Evolutionary conservation across 306 rosid species (phyloP).

Genomic region (Vigna angularis): DNA sequence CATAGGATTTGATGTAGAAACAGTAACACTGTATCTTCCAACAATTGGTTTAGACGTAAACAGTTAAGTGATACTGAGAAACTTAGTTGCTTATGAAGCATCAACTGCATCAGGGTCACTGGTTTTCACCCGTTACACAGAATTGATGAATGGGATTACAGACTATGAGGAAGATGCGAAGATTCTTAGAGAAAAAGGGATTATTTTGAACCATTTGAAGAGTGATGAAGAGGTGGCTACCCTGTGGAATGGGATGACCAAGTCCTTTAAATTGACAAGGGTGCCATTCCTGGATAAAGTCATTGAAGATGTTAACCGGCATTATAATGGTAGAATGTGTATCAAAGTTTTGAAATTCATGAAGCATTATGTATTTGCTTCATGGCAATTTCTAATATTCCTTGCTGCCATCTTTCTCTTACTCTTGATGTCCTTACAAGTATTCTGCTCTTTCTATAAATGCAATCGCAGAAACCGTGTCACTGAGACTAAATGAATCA

Average conservation of each 20-base stretch:
- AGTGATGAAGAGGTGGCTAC: slow-evolving; percentile 75
- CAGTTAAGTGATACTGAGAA: slow-evolving; percentile 67
- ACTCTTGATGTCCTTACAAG: slow-evolving; percentile 60
- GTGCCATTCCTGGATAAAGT: slow-evolving; percentile 80
- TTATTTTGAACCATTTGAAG: slow-evolving; percentile 76
- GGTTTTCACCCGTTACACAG: slow-evolving; percentile 78
- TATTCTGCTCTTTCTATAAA: slow-evolving; percentile 50
- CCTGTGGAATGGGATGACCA: no score
- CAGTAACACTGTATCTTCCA: slow-evolving; percentile 67
- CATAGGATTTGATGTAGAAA: slow-evolving; percentile 60
- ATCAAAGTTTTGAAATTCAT: slow-evolving; percentile 62
- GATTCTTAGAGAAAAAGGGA: slow-evolving; percentile 73
- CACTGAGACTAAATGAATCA: slow-evolving; percentile 20
- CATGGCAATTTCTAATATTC: slow-evolving; percentile 69
- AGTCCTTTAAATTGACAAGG: slow-evolving; percentile 78
- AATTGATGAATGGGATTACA: slow-evolving; percentile 84
- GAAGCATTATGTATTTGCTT: slow-evolving; percentile 65
- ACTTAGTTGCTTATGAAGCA: slow-evolving; percentile 84
- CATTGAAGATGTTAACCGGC: slow-evolving; percentile 78
- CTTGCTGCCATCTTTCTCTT: slow-evolving; percentile 64
- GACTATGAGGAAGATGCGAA: slow-evolving; percentile 77
- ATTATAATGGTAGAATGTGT: slow-evolving; percentile 63
- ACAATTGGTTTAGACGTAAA: slow-evolving; percentile 59
- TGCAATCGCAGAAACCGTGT: slow-evolving; percentile 33
- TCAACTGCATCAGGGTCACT: slow-evolving; percentile 68